A percentile compares a stretch with the other conserved stretches of the same genome.
These are phyloP conservation scores for Psophocarpus tetragonolobus DNA, from an alignment of 306 rosid genomes.

Conservation along the genomic window DNA sequence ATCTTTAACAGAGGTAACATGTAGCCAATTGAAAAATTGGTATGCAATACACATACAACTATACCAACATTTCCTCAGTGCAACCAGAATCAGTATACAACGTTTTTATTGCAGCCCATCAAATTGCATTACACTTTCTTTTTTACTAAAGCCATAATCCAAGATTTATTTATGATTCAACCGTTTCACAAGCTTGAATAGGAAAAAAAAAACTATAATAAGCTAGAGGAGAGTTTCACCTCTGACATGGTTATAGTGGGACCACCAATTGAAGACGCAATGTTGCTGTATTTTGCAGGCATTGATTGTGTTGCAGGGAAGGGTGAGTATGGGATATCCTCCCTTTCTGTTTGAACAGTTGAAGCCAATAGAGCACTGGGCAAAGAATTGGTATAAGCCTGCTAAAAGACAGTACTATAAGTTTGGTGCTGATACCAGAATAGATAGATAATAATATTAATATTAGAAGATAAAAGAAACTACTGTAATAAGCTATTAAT, in stretches of 20 bases:
- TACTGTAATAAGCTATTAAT: not conserved
- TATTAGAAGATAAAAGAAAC: constrained; percentile 1
- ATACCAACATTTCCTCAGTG: not conserved
- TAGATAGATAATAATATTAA: not conserved
- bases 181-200: not conserved
- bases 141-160: not conserved
- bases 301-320: constrained; percentile 79
- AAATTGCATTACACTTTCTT: not conserved
- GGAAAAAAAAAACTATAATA: not conserved
- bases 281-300: constrained; percentile 79
- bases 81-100: not conserved
- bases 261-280: constrained; percentile 78
- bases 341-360: constrained; percentile 77
- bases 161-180: constrained; percentile 1
- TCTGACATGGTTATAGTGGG: constrained; percentile 87
- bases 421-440: constrained; percentile 10
- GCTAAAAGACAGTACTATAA: constrained; percentile 39
- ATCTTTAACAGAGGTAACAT: not conserved
- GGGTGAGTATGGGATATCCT: constrained; percentile 87
- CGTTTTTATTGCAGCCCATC: constrained; percentile 8
- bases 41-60: not conserved
- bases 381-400: constrained; percentile 84
- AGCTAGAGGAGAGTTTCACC: constrained; percentile 50
- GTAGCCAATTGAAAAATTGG: not conserved
- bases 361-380: constrained; percentile 85